These are phyloP conservation scores for Neofusicoccum sp. DNA, from an alignment of 2,329 filamentous ascomycete genomes.

Conservation along the genomic window DNA sequence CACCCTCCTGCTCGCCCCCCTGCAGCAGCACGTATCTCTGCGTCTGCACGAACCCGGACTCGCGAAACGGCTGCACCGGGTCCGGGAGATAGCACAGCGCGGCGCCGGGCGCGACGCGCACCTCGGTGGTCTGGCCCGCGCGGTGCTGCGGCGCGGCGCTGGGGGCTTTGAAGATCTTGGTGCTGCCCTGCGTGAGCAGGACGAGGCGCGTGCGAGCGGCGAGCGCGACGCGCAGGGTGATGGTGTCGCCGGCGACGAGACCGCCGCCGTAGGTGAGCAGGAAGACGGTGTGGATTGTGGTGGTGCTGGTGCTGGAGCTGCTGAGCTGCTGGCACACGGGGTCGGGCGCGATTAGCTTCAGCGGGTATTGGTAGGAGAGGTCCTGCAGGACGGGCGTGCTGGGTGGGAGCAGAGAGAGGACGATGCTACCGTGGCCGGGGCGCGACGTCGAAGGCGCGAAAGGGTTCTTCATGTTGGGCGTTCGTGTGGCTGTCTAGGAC, in stretches of 20 bases:
- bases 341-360: slow-evolving; percentile 86
- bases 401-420: slow-evolving; percentile 70
- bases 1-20: neutral
- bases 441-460: slow-evolving; percentile 72
- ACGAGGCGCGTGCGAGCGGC: slow-evolving; percentile 63
- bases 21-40: slow-evolving; percentile 65
- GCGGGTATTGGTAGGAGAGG: slow-evolving; percentile 86
- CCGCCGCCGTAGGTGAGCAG: slow-evolving; percentile 93
- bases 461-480: slow-evolving; percentile 54
- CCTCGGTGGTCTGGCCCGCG: slow-evolving; percentile 50
- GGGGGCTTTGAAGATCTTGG: slow-evolving; percentile 79
- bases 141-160: slow-evolving; percentile 24
- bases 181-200: slow-evolving; percentile 69
- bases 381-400: slow-evolving; percentile 68
- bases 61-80: slow-evolving; percentile 85
- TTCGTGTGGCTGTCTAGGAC: neutral
- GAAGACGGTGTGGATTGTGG: slow-evolving; percentile 69
- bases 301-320: slow-evolving; percentile 10
- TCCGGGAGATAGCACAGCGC: slow-evolving; percentile 73
- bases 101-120: slow-evolving; percentile 48
- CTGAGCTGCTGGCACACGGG: neutral
- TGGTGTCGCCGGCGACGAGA: slow-evolving; percentile 80
- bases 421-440: slow-evolving; percentile 75
- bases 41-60: slow-evolving; percentile 78
- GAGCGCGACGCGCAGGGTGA: slow-evolving; percentile 70